Base-by-base conservation (phyloP, 331 rosid genomes). In the Dryas integrifolia region DNA sequence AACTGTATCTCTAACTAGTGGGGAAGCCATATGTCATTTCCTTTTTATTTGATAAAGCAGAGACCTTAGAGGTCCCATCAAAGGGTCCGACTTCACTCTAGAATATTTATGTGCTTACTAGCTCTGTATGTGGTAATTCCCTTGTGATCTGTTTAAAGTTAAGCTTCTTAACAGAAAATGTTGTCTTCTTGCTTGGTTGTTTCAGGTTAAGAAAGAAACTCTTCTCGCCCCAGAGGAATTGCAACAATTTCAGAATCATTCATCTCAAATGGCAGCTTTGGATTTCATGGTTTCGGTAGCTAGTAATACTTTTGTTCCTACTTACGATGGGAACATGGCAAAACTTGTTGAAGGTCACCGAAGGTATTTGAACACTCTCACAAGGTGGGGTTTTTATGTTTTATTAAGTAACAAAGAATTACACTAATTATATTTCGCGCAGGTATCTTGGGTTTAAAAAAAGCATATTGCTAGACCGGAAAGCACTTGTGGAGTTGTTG, bases 241-340 rank as follows among this genome's bases (percentile, higher is more conserved):
- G 84, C 86, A 26, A 77, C 96, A 84, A 69, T 95, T 95, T 77
- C 96, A 87, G 80, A 95, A 92, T 75, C 99, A 95, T 88, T 84
- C 98, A 4, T 95, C 99, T 35, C 99, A 95, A 75, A 95, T 95
- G 99, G 99, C 98, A 16, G 99, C 99, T 58, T 81, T 95, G 80
- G 99, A 95, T 84, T 95, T 91, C 75, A 85, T 95, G 87, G 99
- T 92, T 78, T 85, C 98, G 0, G 92, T 89, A 55, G 99, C 98
- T 70, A 83, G 99, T 65, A 86, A 83, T 85, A 88, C 92, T 65
- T 95, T 89, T 38, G 53, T 95, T 82, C 98, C 99, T 44, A 92
- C 99, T 66, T 95, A 92, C 65, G 90, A 95, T 65, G 98, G 99
- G 59, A 95, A 95, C 88, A 95, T 95, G 99, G 99, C 99, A 16